phyloP scores from a whole-genome alignment of 2,329 filamentous ascomycete genomes.

The Penicillium sp. region DNA sequence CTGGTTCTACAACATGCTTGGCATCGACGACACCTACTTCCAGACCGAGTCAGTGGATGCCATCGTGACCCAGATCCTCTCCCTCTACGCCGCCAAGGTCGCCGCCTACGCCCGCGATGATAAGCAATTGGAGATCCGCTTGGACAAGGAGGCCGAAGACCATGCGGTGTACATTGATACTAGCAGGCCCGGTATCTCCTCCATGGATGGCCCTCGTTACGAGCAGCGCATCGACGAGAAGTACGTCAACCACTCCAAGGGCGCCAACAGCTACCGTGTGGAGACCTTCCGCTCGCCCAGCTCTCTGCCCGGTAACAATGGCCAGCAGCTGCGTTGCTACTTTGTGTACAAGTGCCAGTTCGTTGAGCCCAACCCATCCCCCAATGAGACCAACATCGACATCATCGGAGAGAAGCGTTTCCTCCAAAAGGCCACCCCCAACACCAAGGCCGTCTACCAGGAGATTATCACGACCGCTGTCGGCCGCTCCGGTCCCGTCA shows the following conservation, averaged over 20 bases:
- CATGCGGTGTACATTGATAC: conserved; percentile 99
- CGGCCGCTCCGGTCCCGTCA: conserved; percentile 84
- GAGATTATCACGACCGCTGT: conserved; percentile 88
- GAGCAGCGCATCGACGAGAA: conserved; percentile 93
- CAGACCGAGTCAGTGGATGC: conserved; percentile 82
- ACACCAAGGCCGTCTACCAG: conserved; percentile 95
- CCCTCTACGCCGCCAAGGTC: conserved; percentile 94
- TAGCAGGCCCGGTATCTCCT: conserved; percentile 80
- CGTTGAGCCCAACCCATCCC: conserved; percentile 69
- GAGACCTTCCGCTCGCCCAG: conserved; percentile 96
- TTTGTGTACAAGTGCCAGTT: conserved; percentile 98
- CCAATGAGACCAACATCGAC: conserved; percentile 83
- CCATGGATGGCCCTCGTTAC: conserved; percentile 79
- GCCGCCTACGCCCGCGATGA: conserved; percentile 91
- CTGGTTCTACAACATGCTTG: conserved; percentile 98
- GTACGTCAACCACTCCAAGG: conserved; percentile 80
- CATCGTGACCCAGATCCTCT: conserved; percentile 92
- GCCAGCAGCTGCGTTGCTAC: conserved; percentile 90
- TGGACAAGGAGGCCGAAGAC: conserved; percentile 92
- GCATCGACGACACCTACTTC: conserved; percentile 99
- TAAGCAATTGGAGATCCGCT: conserved; percentile 87
- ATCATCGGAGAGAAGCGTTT: conserved; percentile 92
- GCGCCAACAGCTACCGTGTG: conserved; percentile 79
- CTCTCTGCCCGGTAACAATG: conserved; percentile 70
- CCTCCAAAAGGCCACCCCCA: conserved; percentile 90